A percentile compares a stretch with the other conserved stretches of the same genome.
These are phyloP conservation scores for Cercospora sp. DNA, from an alignment of 2,329 filamentous ascomycete species.

Conservation along the genomic window DNA sequence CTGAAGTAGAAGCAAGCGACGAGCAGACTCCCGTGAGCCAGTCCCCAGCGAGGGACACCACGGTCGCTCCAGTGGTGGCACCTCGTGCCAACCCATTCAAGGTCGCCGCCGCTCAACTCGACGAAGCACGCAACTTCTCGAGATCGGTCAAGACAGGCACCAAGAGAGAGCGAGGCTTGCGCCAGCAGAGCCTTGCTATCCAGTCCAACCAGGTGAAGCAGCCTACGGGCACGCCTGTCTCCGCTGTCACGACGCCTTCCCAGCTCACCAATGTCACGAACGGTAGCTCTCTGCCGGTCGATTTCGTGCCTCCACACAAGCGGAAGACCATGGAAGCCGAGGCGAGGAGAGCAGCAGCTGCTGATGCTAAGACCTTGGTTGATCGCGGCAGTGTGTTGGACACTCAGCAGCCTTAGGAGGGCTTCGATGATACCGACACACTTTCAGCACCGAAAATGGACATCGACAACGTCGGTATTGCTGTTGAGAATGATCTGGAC, in stretches of 20 bases:
- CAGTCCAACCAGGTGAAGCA: background rate
- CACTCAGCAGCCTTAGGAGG: background rate
- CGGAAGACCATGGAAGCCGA: slow-evolving; percentile 9
- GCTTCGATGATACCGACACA: background rate
- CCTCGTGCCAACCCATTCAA: slow-evolving; percentile 10
- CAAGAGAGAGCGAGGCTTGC: background rate
- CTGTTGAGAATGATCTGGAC: background rate
- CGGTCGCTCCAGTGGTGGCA: background rate
- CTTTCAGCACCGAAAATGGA: background rate
- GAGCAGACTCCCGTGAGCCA: background rate
- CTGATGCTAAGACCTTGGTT: background rate
- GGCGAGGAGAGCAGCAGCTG: slow-evolving; percentile 2
- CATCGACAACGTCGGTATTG: background rate
- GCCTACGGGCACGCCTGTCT: background rate
- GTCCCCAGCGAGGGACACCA: background rate
- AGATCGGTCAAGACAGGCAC: slow-evolving; percentile 7
- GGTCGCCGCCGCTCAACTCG: slow-evolving; percentile 14
- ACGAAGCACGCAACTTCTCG: slow-evolving; percentile 15
- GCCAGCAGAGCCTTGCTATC: background rate
- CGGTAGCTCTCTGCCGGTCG: background rate
- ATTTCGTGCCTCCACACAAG: slow-evolving; percentile 13
- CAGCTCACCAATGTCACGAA: background rate
- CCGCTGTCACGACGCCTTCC: background rate
- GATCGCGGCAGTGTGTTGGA: background rate
- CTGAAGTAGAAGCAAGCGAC: background rate